Base-by-base conservation (phyloP, 1,139 yeast genomes). In the Hanseniaspora sp. region DNA sequence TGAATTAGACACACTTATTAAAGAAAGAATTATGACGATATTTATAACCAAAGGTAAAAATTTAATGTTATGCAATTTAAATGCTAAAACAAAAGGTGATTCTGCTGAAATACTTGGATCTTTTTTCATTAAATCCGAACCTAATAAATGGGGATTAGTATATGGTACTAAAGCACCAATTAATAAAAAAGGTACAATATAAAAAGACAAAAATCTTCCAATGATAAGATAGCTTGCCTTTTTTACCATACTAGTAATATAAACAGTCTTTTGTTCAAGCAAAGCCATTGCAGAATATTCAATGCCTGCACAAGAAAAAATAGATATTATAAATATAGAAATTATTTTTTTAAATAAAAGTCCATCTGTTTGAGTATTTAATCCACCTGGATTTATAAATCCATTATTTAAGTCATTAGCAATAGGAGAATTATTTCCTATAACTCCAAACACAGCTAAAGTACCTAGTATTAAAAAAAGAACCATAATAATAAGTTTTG, bases 271-370 rank as follows among this genome's bases (percentile, higher is more conserved):
- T 46, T 74, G 74, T 69, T 87, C 95, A 18, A 94, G 87, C 39
- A 95, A 88, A 18, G 95, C 88, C 59, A 87, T 72, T 55, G 94
- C 94, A 56, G 83, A 83, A 64, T 84, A 74, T 68, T 85, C 95
- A 46, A 85, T 79, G 60, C 95, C 95, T 43, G 87, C 86, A 62
- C 84, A 82, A 3, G 95, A 80, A 68, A 85, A 87, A 5, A 95
- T 86, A 4, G 95, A 90, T 13, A 83, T 77, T 53, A 87, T 86
- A 61, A 87, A 83, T 28, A 82, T 84, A n/a, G 86, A 73, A 63
- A 87, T 79, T 33, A 86, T 80, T 60, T 95, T 95, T 65, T 86
- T 85, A 72, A 77, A 83, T 56, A 81, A 84, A 1, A 43, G 13
- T 2, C 53, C 73, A 58, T 55, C 76, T 61, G 18, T 82, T 82